Evolutionary conservation across 805 yeast species (phyloP), one percentile per base, ranked within the genome.

Genomic region (Brettanomyces custersianus): DNA sequence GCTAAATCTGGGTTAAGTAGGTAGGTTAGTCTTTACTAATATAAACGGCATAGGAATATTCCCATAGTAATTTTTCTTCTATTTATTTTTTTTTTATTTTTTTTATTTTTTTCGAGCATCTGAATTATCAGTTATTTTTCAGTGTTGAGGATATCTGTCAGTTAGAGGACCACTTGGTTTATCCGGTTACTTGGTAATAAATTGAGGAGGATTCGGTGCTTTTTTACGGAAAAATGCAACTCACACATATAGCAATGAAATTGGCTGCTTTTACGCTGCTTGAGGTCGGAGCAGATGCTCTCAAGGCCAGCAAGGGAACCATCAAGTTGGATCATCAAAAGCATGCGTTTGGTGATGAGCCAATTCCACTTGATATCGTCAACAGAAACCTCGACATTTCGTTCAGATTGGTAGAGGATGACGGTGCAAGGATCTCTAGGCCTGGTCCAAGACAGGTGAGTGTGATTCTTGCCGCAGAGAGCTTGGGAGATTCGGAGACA

Each of bases 401-500:
- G 4, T 55, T 52, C 20, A 40, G 41, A 7, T 35, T 52, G 13
- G 16, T 31, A 5, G 31, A 34, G n/a, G 43, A 39, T 13, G 36
- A 38, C n/a, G 36, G 13, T 7, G 34, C 12, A 8, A 23, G 16
- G 19, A 25, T 13, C 21, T 24, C 31, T 6, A 7, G 26, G 4
- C 61, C 60, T 5, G 35, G 26, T 10, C 35, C 35, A 17, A 34
- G 41, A 12, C 61, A 54, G 35, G 59, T 55, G 13, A 39, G 49
- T 4, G 35, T 57, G 21, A 18, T 48, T 10, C 31, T 56, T 6
- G 42, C 54, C 2, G 34, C 42, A 2, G 29, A 36, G 3, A 30
- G 37, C 8, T 4, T 27, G 20, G 33, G 32, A 2, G 27, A 13
- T 13, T 30, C 48, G 11, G 48, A 49, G 28, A 37, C 53, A 4